Base-by-base conservation (phyloP, 1,284 basidiomycete genomes). In the Ustilago tritici region DNA sequence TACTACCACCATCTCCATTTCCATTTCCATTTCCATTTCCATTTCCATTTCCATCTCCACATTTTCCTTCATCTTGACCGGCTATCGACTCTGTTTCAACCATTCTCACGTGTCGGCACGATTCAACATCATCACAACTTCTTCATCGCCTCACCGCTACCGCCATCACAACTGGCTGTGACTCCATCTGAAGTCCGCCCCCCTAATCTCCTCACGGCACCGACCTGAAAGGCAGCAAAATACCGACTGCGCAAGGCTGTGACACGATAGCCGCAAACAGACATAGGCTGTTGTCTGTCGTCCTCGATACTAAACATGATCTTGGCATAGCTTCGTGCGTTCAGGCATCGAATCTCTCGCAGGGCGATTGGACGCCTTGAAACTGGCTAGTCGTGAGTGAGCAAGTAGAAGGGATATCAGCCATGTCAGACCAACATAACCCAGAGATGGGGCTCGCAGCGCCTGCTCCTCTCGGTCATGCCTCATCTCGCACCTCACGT, bases 341-440 rank as follows among this genome's bases (percentile, higher is more conserved):
- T 4, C 31, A 50, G 1, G 10, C 31, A 10, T 31, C n/a, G n/a
- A 31, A 11, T 50, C 28, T 12, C 23, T 28, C 52, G 49, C n/a
- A 36, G 46, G 59, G 59, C 59, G 50, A 32, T 38, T 31, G 52
- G n/a, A 3, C 17, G 14, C 34, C 19, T n/a, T 19, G 31, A 50
- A 50, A 23, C n/a, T 8, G 49, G 49, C 31, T 28, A 14, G 49
- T 31, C 49, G 31, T 50, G 6, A 31, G 31, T 32, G 15, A 15
- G 28, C 11, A 28, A 41, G 4, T 14, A 11, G 14, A 17, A 35
- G 23, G 17, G 32, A 28, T 43, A 34, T 19, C 31, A 14, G 8
- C 9, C 52, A 61, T 61, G 60, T 61, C 60, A 5, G 52, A 36
- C 28, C 38, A 61, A 23, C 7, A 34, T 19, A 35, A 53, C 28